phyloP scores from a whole-genome alignment of 2,329 filamentous ascomycete genomes.

The Fusarium sp. region DNA sequence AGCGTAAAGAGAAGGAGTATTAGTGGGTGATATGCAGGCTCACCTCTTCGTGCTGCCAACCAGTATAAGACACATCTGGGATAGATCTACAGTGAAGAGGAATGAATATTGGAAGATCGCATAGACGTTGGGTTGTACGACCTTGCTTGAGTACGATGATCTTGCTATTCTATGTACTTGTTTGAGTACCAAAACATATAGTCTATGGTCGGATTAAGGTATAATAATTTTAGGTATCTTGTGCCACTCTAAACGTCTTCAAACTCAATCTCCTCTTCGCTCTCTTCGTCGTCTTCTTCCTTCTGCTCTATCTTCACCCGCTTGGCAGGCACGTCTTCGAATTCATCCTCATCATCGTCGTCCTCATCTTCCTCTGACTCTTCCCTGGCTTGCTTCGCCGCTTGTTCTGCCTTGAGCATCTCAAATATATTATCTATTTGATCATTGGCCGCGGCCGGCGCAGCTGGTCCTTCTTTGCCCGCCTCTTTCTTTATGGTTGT shows the following conservation, averaged over 20 bases:
- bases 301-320: slow-evolving; percentile 67
- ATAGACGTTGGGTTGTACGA: not conserved
- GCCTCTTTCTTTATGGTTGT: slow-evolving; percentile 54
- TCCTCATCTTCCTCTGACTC: slow-evolving; percentile 55
- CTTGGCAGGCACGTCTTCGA: slow-evolving; percentile 68
- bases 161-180: no score
- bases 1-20: not conserved
- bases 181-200: not conserved
- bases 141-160: not conserved
- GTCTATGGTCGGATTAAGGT: not conserved
- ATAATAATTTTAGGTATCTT: not conserved
- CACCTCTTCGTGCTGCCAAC: not conserved
- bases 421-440: slow-evolving; percentile 76
- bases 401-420: slow-evolving; percentile 71
- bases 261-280: slow-evolving; percentile 66
- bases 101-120: not conserved
- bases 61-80: not conserved
- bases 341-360: slow-evolving; percentile 55
- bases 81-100: not conserved
- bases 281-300: slow-evolving; percentile 55
- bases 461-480: slow-evolving; percentile 57
- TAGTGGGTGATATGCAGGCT: no score
- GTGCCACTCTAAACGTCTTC: slow-evolving; percentile 61
- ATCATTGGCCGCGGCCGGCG: slow-evolving; percentile 62
- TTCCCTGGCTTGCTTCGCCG: slow-evolving; percentile 52